Evolutionary conservation across 306 rosid species (phyloP), one percentile per base, ranked within the genome.

Genomic region (Cicer cuneatum): DNA sequence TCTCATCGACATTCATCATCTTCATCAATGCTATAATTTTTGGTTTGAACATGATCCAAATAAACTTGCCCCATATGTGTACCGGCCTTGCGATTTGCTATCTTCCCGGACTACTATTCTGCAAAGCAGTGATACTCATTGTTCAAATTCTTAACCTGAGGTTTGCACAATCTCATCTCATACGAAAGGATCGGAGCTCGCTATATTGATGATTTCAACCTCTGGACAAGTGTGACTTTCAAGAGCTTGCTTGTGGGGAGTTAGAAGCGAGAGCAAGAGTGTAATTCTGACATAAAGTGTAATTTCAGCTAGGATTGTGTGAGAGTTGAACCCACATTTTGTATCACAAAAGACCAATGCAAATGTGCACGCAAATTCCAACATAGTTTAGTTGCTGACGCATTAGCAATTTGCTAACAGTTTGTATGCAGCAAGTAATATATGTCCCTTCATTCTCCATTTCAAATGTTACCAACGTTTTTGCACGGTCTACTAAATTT

Each of bases 21-120:
- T 59, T 48, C 41, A 2, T 48, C 7, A 76, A 40, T 67, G 41
- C 0, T 16, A 0, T 41, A 38, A 60, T 51, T 37, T 69, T 0
- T 45, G 11, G 14, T 51, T 52, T 14, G 59, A 60, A 11, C 64
- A 53, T 62, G 29, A 49, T 51, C 68, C 68, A 45, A 41, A 69
- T 24, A 43, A 19, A 53, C 47, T 21, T 37, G 16, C 15, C 21
- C 13, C 43, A 4, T 15, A 11, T 46, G 56, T 14, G 67, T 19
- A 53, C 83, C 14, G 33, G 53, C 53, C 42, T 41, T 37, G 5
- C 5, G 3, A 73, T 45, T 46, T 57, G 49, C n/a, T 49, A 12
- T 12, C 19, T 45, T 54, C 60, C 33, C 35, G 62, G 43, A 29
- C 60, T 66, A 58, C 15, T 21, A 51, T 74, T 61, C 18, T 74